Evolutionary conservation across 305 asterid genomes (phyloP).

Genomic region (Fraxinus nigra): DNA sequence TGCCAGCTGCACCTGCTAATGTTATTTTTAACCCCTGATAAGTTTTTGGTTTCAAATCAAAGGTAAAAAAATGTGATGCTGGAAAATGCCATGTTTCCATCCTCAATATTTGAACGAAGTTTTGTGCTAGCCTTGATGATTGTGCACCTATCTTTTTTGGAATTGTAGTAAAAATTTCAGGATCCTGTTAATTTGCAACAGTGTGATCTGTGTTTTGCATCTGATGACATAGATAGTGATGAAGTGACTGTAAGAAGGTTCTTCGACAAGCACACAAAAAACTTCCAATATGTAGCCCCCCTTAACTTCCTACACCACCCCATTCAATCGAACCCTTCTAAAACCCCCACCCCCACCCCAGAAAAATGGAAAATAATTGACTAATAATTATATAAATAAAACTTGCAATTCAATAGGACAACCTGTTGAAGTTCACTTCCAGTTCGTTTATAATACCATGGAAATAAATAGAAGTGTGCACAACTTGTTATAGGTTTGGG

Average conservation of each 20-base stretch:
- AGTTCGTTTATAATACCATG: neutral
- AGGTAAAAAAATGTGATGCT: neutral
- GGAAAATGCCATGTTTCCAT: neutral
- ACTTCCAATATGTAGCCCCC: neutral
- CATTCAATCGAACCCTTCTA: neutral
- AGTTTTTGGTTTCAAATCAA: neutral
- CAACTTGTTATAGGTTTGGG: slow-evolving; percentile 59
- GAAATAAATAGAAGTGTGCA: neutral
- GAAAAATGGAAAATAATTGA: neutral
- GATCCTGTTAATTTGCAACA: neutral
- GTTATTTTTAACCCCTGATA: neutral
- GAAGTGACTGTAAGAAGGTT: neutral
- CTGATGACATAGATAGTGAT: neutral
- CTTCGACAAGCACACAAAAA: neutral
- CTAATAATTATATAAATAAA: neutral
- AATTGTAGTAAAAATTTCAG: neutral
- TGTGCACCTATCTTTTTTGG: neutral
- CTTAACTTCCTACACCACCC: neutral
- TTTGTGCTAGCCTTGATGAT: neutral
- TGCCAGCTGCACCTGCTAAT: neutral
- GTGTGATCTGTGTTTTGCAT: neutral
- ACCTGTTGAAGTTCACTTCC: neutral
- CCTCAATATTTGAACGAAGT: neutral
- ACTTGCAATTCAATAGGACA: neutral
- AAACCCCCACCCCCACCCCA: neutral